phyloP scores from a whole-genome alignment of 345 rosid genomes.

The Sisymbrium altissimum region DNA sequence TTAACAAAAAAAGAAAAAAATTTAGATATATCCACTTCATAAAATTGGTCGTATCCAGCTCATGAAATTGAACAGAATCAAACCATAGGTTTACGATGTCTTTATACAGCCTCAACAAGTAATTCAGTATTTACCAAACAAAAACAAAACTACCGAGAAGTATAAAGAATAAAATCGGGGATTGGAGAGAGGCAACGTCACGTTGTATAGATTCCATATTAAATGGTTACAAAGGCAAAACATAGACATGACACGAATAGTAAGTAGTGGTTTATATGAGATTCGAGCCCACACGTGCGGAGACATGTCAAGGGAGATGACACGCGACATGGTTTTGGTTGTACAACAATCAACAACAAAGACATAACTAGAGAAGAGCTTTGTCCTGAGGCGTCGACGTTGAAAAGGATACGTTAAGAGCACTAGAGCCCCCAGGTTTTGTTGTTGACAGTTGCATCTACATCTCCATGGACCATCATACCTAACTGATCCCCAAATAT shows the following conservation, averaged over 20 bases:
- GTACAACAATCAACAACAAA: slow-evolving; percentile 23
- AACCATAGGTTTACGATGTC: neutral
- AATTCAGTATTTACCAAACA: neutral
- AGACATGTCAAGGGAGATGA: slow-evolving; percentile 22
- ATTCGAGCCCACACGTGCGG: slow-evolving; percentile 39
- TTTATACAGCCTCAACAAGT: neutral
- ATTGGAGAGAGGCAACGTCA: slow-evolving; percentile 1
- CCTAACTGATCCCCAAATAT: slow-evolving; percentile 5
- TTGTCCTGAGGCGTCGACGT: slow-evolving; percentile 17
- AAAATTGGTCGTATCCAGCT: neutral
- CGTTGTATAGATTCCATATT: slow-evolving; percentile 21
- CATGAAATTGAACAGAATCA: neutral
- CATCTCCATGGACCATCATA: slow-evolving; percentile 2
- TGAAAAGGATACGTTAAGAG: slow-evolving; percentile 11
- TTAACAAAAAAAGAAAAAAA: too few relatives aligned
- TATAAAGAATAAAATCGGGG: neutral
- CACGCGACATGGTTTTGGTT: slow-evolving; percentile 19
- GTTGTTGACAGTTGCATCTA: neutral
- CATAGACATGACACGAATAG: slow-evolving; percentile 29
- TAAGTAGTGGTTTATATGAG: slow-evolving; percentile 24
- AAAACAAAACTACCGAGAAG: neutral
- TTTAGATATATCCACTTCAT: neutral
- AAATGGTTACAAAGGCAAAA: slow-evolving; percentile 23
- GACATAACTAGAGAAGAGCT: slow-evolving; percentile 16
- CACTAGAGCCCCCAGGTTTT: neutral